Evolutionary conservation across 768 basidiomycete genomes (phyloP).

Genomic region (Suillus luteus): DNA sequence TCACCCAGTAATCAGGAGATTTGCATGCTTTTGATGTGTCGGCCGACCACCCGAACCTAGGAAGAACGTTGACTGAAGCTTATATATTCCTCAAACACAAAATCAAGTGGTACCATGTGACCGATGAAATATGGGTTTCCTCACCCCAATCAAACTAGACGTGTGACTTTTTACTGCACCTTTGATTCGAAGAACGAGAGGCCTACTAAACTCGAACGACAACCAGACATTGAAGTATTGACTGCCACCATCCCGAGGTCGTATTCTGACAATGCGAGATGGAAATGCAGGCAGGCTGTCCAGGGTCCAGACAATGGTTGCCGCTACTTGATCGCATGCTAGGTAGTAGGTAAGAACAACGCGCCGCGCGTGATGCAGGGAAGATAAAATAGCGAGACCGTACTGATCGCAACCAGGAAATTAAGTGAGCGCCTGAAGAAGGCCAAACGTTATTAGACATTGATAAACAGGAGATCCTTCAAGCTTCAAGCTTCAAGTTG

Average conservation of each 20-base stretch:
- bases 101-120: not conserved
- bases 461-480: no score
- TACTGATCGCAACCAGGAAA: not conserved
- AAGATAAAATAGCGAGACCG: not conserved
- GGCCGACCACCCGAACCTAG: not conserved
- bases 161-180: not conserved
- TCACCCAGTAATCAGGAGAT: conserved; percentile 1
- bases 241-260: not conserved
- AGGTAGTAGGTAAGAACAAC: not conserved
- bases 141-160: not conserved
- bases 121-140: not conserved
- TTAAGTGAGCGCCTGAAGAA: not conserved
- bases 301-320: not conserved
- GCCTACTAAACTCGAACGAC: not conserved
- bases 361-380: not conserved
- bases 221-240: not conserved
- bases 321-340: not conserved
- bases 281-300: not conserved
- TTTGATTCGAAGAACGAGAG: not conserved
- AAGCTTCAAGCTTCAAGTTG: no score
- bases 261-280: not conserved
- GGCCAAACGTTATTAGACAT: not conserved
- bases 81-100: not conserved
- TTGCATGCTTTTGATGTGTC: not conserved
- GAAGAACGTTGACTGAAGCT: not conserved